A percentile compares a stretch with the other conserved stretches of the same genome.
These are phyloP conservation scores for Chrysopogon serrulatus DNA, from an alignment of 176 grass and related monocot species.

Conservation along the genomic window DNA sequence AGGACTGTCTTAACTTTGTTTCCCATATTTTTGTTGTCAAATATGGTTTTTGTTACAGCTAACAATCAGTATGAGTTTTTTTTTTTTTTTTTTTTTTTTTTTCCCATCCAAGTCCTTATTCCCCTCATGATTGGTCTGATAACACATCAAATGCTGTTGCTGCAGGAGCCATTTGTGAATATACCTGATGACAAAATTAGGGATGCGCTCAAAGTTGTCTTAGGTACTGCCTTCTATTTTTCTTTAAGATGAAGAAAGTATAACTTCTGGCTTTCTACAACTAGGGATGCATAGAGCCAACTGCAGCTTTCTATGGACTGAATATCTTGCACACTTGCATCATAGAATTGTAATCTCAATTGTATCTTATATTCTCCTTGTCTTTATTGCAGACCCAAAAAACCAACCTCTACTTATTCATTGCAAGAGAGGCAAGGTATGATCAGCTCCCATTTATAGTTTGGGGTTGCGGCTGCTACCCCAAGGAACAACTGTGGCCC, in stretches of 20 bases:
- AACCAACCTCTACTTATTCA: slow-evolving; percentile 84
- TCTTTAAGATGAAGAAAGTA: neutral
- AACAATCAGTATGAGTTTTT: neutral
- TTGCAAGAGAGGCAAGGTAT: slow-evolving; percentile 81
- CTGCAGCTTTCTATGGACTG: neutral
- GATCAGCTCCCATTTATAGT: neutral
- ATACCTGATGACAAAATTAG: slow-evolving; percentile 66
- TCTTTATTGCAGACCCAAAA: slow-evolving; percentile 44
- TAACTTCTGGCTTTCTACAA: neutral
- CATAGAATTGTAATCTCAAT: slow-evolving; percentile 6
- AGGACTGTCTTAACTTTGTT: neutral
- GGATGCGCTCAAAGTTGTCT: slow-evolving; percentile 72
- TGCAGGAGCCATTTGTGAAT: slow-evolving; percentile 59
- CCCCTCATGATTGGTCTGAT: neutral
- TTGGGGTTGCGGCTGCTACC: neutral
- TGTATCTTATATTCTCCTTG: neutral
- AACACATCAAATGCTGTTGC: neutral
- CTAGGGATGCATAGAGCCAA: neutral
- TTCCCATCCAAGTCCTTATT: neutral
- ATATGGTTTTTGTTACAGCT: neutral
- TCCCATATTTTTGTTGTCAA: neutral
- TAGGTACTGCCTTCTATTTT: slow-evolving; percentile 38
- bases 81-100: neutral
- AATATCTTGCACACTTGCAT: neutral
- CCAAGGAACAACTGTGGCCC: neutral